Base-by-base conservation (phyloP, 306 rosid species). In the Prunus davidiana region DNA sequence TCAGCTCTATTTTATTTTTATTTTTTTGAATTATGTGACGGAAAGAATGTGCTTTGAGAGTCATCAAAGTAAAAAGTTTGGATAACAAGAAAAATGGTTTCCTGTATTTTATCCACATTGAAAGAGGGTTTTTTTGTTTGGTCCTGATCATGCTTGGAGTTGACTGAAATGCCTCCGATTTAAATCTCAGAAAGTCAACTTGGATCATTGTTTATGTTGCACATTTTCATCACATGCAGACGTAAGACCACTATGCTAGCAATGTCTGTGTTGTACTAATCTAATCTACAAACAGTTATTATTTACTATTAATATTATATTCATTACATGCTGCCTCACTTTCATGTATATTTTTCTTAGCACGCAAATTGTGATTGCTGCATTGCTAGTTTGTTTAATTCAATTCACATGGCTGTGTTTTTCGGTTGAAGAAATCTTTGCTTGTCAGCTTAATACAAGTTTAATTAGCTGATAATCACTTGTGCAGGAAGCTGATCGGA, bases 401-500 rank as follows among this genome's bases (percentile, higher is more conserved):
- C 28, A 24, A 1, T 24, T 63, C 46, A 63, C 67, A 28, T 63
- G 6, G 14, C 11, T 30, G 10, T 63, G 9, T 63, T 6, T 28
- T 34, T 34, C 19, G 6, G 47, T 34, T 19, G 38, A 64, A 6
- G 13, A n/a, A 8, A 51, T 13, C 20, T 13, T 51, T 51, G 41
- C 41, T 34, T 34, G 41, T 34, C 41, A 34, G 41, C 41, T 34
- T 34, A 34, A 34, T 34, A 34, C 41, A 34, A 34, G 41, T 34
- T 34, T 34, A 34, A 34, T 34, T 34, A 34, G 41, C 6, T 8
- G 5, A 61, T 69, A 43, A 43, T 67, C 9, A 24, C 24, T 20
- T 63, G 9, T 73, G 16, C 56, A 90, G 97, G 88, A 92, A 95
- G 83, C 84, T 95, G 24, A 88, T 95, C 20, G 97, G 99, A 78